Evolutionary conservation across 495 filamentous ascomycete species (phyloP), one percentile per base, ranked within the genome.

Genomic region (Xylaria bambusicola): DNA sequence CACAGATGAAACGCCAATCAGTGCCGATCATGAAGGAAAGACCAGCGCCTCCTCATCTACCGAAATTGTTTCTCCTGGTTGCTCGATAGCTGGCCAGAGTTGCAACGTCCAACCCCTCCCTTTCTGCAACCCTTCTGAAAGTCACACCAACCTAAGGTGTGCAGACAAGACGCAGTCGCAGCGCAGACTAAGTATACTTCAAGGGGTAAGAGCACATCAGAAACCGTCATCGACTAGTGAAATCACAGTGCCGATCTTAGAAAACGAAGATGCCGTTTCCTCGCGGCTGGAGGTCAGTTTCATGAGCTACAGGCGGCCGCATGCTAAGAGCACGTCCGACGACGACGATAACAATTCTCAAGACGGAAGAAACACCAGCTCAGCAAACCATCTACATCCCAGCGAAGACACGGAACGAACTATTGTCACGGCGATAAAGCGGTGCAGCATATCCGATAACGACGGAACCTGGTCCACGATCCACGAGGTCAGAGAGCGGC

Each of bases 241-340:
- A 31, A 38, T 53, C 3, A 40, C 27, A 3, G 49, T 47, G 15
- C 48, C 50, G 44, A 52, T 52, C 10, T 23, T 64, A 27, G 51
- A 62, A 46, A 60, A 58, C 3, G 54, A 66, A 17, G 33, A 26
- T 8, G 61, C 62, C 18, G 55, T 61, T 21, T 59, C 62, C 6
- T 65, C 67, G 20, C 62, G 58, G 53, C 47, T 70, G 26, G 50
- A 48, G 27, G 52, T 62, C 12, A 68, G 58, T 23, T 62, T 61
- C 58, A 55, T 41, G 60, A 50, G 4, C 15, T 51, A 60, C 31
- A 20, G 23, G 31, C 56, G 35, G 42, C 42, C 13, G 41, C n/a
- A 42, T 23, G 12, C 9, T 20, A 29, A 7, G 29, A 47, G 56
- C 31, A 60, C 61, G 29, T 67, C 52, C 27, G 58, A 51, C 0